Base-by-base conservation (phyloP, 2,329 filamentous ascomycete genomes). In the Phaeoacremonium minimum region DNA sequence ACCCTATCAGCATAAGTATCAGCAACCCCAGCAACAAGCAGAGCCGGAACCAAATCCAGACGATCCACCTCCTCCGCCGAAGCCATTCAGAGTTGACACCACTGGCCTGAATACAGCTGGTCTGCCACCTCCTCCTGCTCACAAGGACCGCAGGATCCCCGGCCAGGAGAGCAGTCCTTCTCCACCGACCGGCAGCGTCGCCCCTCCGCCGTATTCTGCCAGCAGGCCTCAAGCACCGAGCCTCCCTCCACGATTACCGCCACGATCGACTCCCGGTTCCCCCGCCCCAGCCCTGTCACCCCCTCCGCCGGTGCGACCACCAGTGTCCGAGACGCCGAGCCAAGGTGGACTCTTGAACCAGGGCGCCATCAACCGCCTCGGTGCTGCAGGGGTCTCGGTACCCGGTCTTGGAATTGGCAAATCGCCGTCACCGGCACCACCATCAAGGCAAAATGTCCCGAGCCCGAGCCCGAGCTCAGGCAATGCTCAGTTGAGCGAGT, bases 351-450 rank as follows among this genome's bases (percentile, higher is more conserved):
- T 60, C 19, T 45, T 75, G 20, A 76, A 77, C 48, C 65, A 71
- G 49, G 75, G 70, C 5, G 82, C 87, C 5, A 56, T 83, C 37
- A 71, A 65, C 40, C 74, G 87, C 29, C 69, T 96, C 7, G 77
- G 81, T 9, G 74, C 79, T 26, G 82, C 86, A 1, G 89, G 89
- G 1, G 71, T 95, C 6, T 85, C 82, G 0, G 87, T 95, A 0
- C 83, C 88, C 1, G 84, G 75, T 0, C 67, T 95, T 4, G 85
- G 85, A 5, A 94, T 95, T 42, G 81, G 79, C 4, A 56, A 33
- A 18, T 45, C 53, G 17, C 41, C 55, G 28, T 44, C 33, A 32
- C 50, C 45, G 20, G 44, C 45, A 30, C 47, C 37, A 22, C 45
- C 41, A 15, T 46, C n/a, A n/a, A 9, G n/a, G n/a, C n/a, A n/a